Conservation (phyloP, 306 rosid species). For the Clitoria ternatea region DNA sequence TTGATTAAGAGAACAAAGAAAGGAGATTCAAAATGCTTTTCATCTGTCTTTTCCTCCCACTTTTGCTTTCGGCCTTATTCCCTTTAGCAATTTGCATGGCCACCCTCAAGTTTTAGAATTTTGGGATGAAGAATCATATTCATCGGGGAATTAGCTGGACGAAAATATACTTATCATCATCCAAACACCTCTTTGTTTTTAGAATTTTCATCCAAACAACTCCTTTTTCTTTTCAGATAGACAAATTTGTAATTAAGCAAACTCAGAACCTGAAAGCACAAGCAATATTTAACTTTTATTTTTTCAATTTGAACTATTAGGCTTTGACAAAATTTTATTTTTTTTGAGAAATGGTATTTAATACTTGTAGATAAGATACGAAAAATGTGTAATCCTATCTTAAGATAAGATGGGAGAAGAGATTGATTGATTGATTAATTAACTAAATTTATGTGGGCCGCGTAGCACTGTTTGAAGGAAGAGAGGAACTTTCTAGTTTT, state of each 20-base stretch:
- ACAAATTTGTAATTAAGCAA: background rate
- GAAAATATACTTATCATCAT: no score
- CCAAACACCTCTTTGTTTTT: no score
- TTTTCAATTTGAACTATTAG: background rate
- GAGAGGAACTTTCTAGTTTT: background rate
- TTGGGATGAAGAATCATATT: no score
- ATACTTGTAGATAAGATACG: no score
- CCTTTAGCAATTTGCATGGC: background rate
- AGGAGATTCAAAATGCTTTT: constrained; percentile 2
- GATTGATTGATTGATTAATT: background rate
- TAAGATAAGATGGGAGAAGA: no score
- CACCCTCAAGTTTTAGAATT: no score
- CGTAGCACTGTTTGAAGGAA: background rate
- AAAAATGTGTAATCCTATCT: no score
- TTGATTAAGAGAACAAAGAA: no score
- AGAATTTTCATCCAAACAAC: background rate
- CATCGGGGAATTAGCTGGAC: no score
- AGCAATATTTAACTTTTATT: background rate
- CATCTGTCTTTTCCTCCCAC: background rate
- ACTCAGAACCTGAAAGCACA: background rate
- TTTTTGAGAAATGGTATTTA: background rate
- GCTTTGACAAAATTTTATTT: background rate
- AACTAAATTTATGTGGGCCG: background rate
- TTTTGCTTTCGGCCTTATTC: background rate
- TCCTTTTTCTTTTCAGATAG: background rate